phyloP scores from a whole-genome alignment of 306 rosid species.

The Inga laurina region DNA sequence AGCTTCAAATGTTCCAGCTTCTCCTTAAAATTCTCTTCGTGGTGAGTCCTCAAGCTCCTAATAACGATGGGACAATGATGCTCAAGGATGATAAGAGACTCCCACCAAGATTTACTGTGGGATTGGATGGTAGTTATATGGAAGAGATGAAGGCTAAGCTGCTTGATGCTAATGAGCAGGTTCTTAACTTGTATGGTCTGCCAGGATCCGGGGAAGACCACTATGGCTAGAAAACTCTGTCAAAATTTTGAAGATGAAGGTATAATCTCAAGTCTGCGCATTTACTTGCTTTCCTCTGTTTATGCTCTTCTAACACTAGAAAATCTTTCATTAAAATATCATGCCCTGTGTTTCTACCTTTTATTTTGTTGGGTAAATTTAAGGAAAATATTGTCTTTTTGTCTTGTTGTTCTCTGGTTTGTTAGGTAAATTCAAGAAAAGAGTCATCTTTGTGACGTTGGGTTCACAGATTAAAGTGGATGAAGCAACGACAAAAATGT shows the following conservation, averaged over 20 bases:
- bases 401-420: not conserved
- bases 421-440: not conserved
- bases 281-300: not conserved
- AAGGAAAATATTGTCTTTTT: not conserved
- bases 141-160: not conserved
- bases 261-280: not conserved
- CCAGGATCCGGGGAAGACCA: slow-evolving; percentile 1
- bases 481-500: too few species aligned
- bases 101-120: not conserved
- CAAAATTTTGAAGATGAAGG: not conserved
- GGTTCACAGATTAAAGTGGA: too few species aligned
- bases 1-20: not conserved
- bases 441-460: not conserved
- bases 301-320: not conserved
- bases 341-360: not conserved
- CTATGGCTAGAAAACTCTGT: not conserved
- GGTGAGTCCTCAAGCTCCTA: not conserved
- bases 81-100: not conserved
- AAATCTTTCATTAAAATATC: too few species aligned
- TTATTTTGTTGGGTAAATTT: too few species aligned
- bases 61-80: too few species aligned
- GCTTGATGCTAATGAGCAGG: not conserved
- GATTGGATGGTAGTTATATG: not conserved
- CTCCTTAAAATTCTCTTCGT: not conserved
- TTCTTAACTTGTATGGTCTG: not conserved